Evolutionary conservation across 495 filamentous ascomycete species (phyloP).

Genomic region (Trichoderma asperelloides): DNA sequence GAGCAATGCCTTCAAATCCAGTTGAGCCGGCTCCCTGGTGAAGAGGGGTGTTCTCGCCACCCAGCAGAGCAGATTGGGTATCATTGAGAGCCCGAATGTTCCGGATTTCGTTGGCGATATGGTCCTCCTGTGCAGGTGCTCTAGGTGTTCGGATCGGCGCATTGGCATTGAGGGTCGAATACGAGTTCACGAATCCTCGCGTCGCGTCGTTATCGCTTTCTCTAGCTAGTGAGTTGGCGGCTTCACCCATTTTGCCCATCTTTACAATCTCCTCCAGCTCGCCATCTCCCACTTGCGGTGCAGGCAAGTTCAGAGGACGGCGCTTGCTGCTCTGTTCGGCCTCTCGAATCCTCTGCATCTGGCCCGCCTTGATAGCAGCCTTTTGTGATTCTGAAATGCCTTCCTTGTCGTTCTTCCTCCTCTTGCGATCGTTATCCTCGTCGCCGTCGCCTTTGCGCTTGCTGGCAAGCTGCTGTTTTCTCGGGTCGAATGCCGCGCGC

Average conservation of each 20-base stretch:
- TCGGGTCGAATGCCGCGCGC: constrained; percentile 80
- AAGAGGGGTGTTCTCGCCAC: constrained; percentile 87
- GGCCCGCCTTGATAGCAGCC: constrained; percentile 87
- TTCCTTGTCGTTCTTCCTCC: constrained; percentile 77
- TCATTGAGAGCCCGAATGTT: constrained; percentile 90
- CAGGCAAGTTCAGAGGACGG: constrained; percentile 65
- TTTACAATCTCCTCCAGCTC: constrained; percentile 98
- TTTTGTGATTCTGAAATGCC: constrained; percentile 65
- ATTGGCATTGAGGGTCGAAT: constrained; percentile 66
- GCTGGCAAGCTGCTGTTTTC: constrained; percentile 90
- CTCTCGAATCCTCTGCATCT: constrained; percentile 92
- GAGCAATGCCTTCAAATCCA: constrained; percentile 79
- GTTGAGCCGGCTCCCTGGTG: constrained; percentile 74
- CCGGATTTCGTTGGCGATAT: constrained; percentile 90
- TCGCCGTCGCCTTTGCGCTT: constrained; percentile 90
- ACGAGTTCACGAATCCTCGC: constrained; percentile 76
- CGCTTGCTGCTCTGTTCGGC: constrained; percentile 95
- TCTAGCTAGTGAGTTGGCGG: constrained; percentile 65
- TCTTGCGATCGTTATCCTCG: constrained; percentile 72
- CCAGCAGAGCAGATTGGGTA: constrained; percentile 89
- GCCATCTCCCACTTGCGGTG: constrained; percentile 82
- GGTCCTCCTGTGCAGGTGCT: constrained; percentile 85
- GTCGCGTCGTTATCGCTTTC: constrained; percentile 80
- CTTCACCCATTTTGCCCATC: constrained; percentile 91
- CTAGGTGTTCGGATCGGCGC: constrained; percentile 88